Percentiles rank a stretch among this genome's conserved stretches.
phyloP scores from a whole-genome alignment of 2,329 filamentous ascomycete genomes.

The Pseudocercospora vitis region DNA sequence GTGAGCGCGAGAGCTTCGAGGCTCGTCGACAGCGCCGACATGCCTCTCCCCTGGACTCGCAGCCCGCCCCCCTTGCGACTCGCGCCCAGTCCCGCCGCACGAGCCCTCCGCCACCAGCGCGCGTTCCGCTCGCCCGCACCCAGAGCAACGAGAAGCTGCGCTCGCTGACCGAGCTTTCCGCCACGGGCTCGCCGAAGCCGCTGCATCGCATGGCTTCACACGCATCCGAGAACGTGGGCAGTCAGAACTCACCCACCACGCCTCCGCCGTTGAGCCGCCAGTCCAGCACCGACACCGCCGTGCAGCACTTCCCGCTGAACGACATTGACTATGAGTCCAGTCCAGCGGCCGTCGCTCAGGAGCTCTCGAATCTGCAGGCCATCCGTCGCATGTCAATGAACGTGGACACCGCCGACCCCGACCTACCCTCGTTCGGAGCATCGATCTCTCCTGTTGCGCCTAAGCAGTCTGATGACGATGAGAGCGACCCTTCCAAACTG shows the following conservation, averaged over 20 bases:
- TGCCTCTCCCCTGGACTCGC: constrained; percentile 27
- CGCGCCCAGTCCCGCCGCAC: background rate
- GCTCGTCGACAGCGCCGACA: constrained; percentile 29
- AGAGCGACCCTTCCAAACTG: constrained; percentile 81
- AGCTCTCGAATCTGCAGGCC: constrained; percentile 88
- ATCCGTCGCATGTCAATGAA: constrained; percentile 94
- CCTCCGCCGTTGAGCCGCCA: constrained; percentile 42
- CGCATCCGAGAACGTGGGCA: constrained; percentile 28
- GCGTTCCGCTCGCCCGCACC: constrained; percentile 20
- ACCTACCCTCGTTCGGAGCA: constrained; percentile 70
- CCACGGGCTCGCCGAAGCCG: constrained; percentile 20
- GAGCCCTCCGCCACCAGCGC: constrained; percentile 10
- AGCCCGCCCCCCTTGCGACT: background rate
- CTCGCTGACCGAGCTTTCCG: constrained; percentile 21
- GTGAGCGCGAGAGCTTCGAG: constrained; percentile 51
- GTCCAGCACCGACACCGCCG: constrained; percentile 38
- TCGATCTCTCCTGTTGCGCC: constrained; percentile 68
- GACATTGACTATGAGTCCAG: constrained; percentile 88
- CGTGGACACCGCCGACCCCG: constrained; percentile 68
- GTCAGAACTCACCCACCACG: constrained; percentile 32
- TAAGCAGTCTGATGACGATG: constrained; percentile 67
- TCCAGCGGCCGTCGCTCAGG: constrained; percentile 84
- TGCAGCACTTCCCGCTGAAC: constrained; percentile 65
- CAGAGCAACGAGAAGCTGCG: constrained; percentile 35
- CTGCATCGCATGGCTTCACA: constrained; percentile 41